Evolutionary conservation across 148 eudicot genomes (phyloP), one percentile per base, ranked within the genome.

Genomic region (Pharnaceum exiguum): DNA sequence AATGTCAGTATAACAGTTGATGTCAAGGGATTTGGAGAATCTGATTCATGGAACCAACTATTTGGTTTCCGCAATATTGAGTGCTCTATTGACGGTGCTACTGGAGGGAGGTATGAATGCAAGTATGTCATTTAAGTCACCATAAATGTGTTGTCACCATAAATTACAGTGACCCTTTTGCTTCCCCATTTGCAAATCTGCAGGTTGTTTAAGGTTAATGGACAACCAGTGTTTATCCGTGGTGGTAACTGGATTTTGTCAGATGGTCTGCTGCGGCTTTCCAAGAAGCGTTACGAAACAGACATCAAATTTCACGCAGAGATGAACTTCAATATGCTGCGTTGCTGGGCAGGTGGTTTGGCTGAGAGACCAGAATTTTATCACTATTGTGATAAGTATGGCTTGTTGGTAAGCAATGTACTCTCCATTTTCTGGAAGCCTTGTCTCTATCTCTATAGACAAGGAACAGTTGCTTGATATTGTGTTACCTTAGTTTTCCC

Each of bases 211-310:
- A 94, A 86, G 77, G 91, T 94, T 61, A 94, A 94, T 45, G 99
- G 95, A 26, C 71, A 94, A 70, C 95, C 89, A 11, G 44, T 94
- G 59, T 94, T 94, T 54, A 94, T 94, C 75, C 99, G 96, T 48
- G 96, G 99, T 49, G 99, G 99, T 52, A 94, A 94, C 52, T 89
- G 99, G 99, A 94, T 89, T 61, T 66, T 86, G 67, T 94, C 99
- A 50, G 99, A 94, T 89, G 99, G 96, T 65, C 67, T 94, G 57
- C 67, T 94, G 55, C 80, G 99, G 33, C 91, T 94, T 59, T 83
- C 98, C 45, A 82, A 76, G 73, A 77, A 82, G 69, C 89, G 99
- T 24, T 94, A 94, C 51, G 55, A 76, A 74, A 86, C 99, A 18
- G 99, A 94, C 72, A 86, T 94, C 63, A 94, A 84, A 67, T 94